phyloP scores from a whole-genome alignment of 257 asterid species.

The Nicotiana tabacum region DNA sequence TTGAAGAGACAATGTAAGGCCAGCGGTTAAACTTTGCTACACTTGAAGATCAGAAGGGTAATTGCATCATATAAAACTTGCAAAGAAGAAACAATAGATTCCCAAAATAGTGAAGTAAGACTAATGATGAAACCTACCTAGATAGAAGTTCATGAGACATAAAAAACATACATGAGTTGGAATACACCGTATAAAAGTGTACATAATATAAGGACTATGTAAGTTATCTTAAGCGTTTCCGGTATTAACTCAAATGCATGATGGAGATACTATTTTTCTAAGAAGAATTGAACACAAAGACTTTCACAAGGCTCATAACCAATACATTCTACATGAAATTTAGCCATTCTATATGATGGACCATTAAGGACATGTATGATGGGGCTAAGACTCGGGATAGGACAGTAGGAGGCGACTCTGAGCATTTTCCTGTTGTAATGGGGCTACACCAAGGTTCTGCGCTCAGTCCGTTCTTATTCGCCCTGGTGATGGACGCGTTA shows the following conservation, averaged over 20 bases:
- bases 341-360: background rate
- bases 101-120: background rate
- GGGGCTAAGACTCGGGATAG: no score
- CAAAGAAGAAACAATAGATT: background rate
- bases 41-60: background rate
- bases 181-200: background rate
- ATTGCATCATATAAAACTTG: background rate
- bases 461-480: no score
- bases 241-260: background rate
- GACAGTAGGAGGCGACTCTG: no score
- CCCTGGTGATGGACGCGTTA: no score
- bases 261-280: background rate
- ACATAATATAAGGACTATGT: background rate
- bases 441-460: no score
- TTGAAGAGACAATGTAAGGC: background rate
- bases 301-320: background rate
- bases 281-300: background rate
- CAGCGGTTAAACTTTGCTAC: background rate
- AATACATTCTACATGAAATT: background rate
- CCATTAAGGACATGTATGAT: no score
- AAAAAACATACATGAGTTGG: background rate
- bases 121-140: background rate
- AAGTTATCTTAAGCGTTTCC: background rate
- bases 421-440: no score
- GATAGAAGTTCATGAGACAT: background rate